Evolutionary conservation across 2,329 filamentous ascomycete species (phyloP), one percentile per base, ranked within the genome.

Genomic region (Aurifilum marmelostoma): DNA sequence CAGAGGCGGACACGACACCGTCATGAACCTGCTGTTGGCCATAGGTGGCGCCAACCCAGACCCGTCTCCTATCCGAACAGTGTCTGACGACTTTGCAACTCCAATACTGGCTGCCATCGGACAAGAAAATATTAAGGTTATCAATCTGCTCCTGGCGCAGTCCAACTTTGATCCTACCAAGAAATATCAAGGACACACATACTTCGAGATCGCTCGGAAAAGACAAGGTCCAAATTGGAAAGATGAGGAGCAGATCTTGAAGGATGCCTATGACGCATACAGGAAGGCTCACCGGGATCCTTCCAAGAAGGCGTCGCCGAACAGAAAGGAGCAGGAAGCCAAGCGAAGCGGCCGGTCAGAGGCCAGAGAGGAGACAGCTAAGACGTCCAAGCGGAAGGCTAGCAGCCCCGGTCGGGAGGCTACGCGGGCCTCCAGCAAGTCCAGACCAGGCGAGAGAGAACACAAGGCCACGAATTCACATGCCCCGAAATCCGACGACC

Each of bases 71-170:
- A 79, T 94, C 61, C 75, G 83, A 11, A 84, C 85, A 39, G 83
- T 87, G 69, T 34, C 54, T n/a, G 63, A 65, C 21, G 94, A 96
- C 68, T 90, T 92, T 75, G 91, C 94, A 65, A 98, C 95, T 0
- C 96, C 96, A 1, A 97, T 99, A 84, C 87, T 97, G 50, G 94
- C 94, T 69, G 94, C 96, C 1, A 97, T 99, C 73, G 95, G 96
- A 21, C 91, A 95, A 73, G 88, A 90, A 72, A 96, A 97, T 74
- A 86, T 96, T 63, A 92, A 93, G 73, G 93, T 97, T 68, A 89
- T 99, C 59, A 88, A 91, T 68, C 82, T 97, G 14, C 85, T 97
- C 9, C 83, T 97, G 8, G 89, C 90, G 70, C 92, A 96, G 75
- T 87, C 87, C 62, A 82, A 82, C 21, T 97, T 98, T 77, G 91